phyloP scores from a whole-genome alignment of 495 filamentous ascomycete species.

The Aspergillus mulundensis region DNA sequence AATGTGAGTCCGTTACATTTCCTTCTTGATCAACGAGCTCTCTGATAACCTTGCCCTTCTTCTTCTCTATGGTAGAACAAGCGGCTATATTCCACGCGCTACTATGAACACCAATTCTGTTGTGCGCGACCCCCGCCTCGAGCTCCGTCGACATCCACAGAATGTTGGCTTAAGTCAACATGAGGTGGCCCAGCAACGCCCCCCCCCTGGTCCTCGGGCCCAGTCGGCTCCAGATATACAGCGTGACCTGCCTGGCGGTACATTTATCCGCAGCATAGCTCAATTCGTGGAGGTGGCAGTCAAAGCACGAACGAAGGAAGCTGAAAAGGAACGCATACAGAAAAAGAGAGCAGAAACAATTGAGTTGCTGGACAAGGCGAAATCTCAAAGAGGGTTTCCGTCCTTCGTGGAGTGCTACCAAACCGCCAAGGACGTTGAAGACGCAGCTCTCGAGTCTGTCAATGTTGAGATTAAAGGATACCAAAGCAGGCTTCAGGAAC shows the following conservation, averaged over 20 bases:
- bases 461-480: constrained; percentile 16
- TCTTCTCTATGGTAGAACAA: background rate
- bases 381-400: constrained; percentile 17
- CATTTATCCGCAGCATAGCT: constrained; percentile 17
- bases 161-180: background rate
- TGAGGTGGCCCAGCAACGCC: background rate
- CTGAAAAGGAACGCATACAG: constrained; percentile 23
- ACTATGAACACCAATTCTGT: constrained; percentile 1
- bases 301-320: constrained; percentile 2
- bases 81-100: background rate
- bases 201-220: background rate
- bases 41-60: background rate
- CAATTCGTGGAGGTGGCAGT: constrained; percentile 22
- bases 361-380: constrained; percentile 20
- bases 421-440: constrained; percentile 15
- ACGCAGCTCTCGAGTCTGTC: constrained; percentile 11
- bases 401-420: constrained; percentile 20
- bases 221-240: background rate
- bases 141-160: background rate
- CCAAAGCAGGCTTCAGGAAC: constrained; percentile 4
- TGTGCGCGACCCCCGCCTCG: constrained; percentile 10
- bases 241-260: constrained; percentile 3
- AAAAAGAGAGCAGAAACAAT: constrained; percentile 18
- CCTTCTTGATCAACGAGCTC: background rate
- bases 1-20: background rate